Evolutionary conservation across 1,139 yeast species (phyloP).

Genomic region (Blastobotrys petasosporus): DNA sequence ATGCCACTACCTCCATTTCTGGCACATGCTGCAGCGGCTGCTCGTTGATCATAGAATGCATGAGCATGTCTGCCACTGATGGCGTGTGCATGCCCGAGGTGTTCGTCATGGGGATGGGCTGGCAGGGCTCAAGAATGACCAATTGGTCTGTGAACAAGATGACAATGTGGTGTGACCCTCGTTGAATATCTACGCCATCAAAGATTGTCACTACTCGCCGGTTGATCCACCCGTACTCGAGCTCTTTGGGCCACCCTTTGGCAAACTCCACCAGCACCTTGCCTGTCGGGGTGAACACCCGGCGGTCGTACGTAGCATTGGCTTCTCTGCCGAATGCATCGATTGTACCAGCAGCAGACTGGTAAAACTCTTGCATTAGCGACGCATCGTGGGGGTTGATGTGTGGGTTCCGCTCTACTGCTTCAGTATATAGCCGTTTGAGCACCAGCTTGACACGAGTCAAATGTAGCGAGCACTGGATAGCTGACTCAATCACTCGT

Average conservation of each 20-base stretch:
- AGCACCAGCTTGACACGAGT: conserved; percentile 64
- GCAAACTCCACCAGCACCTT: conserved; percentile 80
- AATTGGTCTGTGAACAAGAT: conserved; percentile 77
- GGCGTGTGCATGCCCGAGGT: conserved; percentile 46
- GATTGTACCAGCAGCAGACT: conserved; percentile 57
- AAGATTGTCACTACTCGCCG: conserved; percentile 80
- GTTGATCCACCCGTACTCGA: conserved; percentile 83
- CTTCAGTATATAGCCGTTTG: conserved; percentile 43
- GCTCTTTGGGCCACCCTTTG: conserved; percentile 76
- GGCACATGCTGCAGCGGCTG: conserved; percentile 73
- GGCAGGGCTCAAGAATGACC: conserved; percentile 47
- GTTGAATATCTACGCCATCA: conserved; percentile 46
- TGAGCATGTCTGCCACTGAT: conserved; percentile 68
- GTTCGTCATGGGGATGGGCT: conserved; percentile 27
- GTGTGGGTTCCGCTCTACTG: neutral
- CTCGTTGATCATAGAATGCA: conserved; percentile 86
- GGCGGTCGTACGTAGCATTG: conserved; percentile 42
- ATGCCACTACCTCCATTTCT: conserved; percentile 56
- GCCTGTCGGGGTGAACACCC: conserved; percentile 89
- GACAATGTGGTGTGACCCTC: conserved; percentile 40
- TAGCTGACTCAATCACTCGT: conserved; percentile 58
- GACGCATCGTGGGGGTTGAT: conserved; percentile 37
- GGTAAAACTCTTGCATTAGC: conserved; percentile 42
- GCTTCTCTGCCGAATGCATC: conserved; percentile 66
- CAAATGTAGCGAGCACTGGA: conserved; percentile 66